These are phyloP conservation scores for Aspergillus pseudotamarii DNA, from an alignment of 2,329 filamentous ascomycete species.

Conservation along the genomic window DNA sequence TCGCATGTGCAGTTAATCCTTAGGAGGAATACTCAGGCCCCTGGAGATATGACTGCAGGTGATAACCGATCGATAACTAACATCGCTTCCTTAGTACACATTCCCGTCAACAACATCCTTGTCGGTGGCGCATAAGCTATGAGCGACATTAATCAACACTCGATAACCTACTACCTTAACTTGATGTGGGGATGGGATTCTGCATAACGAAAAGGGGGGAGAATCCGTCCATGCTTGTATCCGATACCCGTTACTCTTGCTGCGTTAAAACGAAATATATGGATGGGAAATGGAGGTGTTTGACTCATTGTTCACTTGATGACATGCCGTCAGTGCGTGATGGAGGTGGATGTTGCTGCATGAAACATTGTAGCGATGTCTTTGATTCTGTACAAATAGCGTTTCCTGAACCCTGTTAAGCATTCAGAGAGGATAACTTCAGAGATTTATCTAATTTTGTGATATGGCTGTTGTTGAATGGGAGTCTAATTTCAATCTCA, in stretches of 20 bases:
- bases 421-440: background rate
- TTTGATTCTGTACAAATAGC: constrained; percentile 16
- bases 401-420: background rate
- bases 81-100: constrained; percentile 43
- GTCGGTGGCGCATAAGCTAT: constrained; percentile 48
- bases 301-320: background rate
- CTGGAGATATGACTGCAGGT: background rate
- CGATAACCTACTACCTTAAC: background rate
- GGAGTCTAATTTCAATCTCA: background rate
- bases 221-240: constrained; percentile 2
- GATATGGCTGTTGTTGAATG: background rate
- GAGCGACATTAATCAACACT: background rate
- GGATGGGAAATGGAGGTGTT: background rate
- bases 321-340: background rate
- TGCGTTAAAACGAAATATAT: constrained; percentile 2
- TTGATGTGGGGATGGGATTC: background rate
- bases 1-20: background rate
- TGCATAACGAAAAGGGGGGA: background rate
- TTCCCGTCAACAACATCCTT: constrained; percentile 54
- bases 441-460: background rate
- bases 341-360: background rate
- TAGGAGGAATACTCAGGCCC: background rate
- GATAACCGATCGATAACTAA: constrained; percentile 17
- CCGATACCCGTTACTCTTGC: constrained; percentile 7
- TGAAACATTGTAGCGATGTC: constrained; percentile 4